Percentiles rank a stretch among this genome's conserved stretches.
Evolutionary conservation across 306 rosid species (phyloP).

Genomic region (Quercus variabilis): DNA sequence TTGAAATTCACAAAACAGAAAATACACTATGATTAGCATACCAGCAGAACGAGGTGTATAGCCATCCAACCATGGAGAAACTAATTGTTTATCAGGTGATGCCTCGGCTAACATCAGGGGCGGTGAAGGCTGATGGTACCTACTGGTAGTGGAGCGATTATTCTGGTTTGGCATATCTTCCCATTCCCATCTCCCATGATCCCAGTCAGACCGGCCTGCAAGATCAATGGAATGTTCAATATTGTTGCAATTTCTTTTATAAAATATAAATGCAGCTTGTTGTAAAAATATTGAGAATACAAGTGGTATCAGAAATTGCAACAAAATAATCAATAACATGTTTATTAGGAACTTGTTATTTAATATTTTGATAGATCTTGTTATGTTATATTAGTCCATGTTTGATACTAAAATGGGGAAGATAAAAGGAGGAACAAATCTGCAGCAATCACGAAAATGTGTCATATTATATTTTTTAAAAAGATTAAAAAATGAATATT

Average conservation of each 20-base stretch:
- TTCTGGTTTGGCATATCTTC: conserved; percentile 80
- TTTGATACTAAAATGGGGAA: no score
- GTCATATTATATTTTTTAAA: no score
- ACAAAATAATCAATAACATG: no score
- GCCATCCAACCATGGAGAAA: conserved; percentile 92
- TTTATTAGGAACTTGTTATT: no score
- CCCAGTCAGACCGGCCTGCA: conserved; percentile 95
- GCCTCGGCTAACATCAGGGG: conserved; percentile 89
- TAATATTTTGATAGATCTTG: no score
- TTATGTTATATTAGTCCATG: no score
- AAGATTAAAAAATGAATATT: no score
- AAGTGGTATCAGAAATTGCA: no score
- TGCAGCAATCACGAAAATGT: no score
- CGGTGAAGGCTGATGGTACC: conserved; percentile 80
- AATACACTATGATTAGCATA: conserved; percentile 33
- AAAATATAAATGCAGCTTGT: not conserved
- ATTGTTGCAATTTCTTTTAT: not conserved
- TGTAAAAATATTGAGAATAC: no score
- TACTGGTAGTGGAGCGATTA: conserved; percentile 43
- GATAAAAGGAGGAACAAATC: no score
- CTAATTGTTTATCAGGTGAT: conserved; percentile 92
- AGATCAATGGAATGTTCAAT: conserved; percentile 13
- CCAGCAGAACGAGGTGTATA: conserved; percentile 63
- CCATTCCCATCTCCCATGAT: conserved; percentile 96
- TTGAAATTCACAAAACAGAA: not conserved